These are phyloP conservation scores for Candida smagusa DNA, from an alignment of 1,139 yeast species.

Conservation along the genomic window DNA sequence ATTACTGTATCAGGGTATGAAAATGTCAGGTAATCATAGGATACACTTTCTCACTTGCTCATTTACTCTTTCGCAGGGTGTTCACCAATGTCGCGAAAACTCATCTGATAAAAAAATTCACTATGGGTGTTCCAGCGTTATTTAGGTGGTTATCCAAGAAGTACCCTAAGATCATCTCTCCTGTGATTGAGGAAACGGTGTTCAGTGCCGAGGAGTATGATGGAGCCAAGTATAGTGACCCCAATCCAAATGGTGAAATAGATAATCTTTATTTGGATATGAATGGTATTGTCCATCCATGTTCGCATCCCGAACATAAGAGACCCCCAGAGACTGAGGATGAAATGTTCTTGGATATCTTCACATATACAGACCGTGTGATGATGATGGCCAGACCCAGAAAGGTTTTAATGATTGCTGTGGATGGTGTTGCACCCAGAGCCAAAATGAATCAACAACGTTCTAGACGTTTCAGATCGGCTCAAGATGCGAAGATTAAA, in stretches of 20 bases:
- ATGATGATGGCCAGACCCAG: constrained; percentile 93
- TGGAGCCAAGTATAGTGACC: constrained; percentile 66
- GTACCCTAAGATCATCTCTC: constrained; percentile 91
- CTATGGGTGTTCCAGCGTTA: constrained; percentile 89
- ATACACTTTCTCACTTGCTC: no score
- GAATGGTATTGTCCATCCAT: constrained; percentile 98
- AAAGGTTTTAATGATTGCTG: constrained; percentile 87
- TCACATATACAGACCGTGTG: constrained; percentile 85
- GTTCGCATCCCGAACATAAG: constrained; percentile 93
- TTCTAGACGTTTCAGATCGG: constrained; percentile 92
- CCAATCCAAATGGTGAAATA: constrained; percentile 94
- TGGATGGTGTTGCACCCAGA: constrained; percentile 98
- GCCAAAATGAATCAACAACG: constrained; percentile 99
- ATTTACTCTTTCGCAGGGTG: neutral
- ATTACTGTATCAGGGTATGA: no score
- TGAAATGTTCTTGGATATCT: constrained; percentile 89
- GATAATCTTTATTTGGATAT: constrained; percentile 89
- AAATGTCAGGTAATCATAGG: no score
- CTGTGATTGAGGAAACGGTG: constrained; percentile 74
- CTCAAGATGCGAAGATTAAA: constrained; percentile 79
- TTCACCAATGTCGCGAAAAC: neutral
- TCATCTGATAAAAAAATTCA: constrained; percentile 1
- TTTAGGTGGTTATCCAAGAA: constrained; percentile 94
- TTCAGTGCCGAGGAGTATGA: constrained; percentile 29
- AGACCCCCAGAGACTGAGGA: constrained; percentile 95